phyloP scores from a whole-genome alignment of 73 alveolate species.

The Tetrahymena borealis region DNA sequence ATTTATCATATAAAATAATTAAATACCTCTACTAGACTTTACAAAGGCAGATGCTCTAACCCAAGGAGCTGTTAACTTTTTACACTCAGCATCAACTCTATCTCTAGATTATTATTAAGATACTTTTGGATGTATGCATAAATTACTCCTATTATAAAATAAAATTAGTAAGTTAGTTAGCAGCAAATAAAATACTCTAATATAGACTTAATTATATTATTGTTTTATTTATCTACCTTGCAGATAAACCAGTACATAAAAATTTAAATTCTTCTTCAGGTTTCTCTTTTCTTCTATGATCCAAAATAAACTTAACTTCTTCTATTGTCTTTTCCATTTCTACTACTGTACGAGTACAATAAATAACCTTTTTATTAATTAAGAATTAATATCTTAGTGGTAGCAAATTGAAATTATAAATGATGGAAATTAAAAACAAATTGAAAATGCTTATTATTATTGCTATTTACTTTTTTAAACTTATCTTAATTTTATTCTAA shows the following conservation, averaged over 20 bases:
- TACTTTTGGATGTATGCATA: constrained; percentile 71
- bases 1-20: not conserved
- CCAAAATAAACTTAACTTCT: constrained; percentile 59
- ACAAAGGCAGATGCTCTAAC: constrained; percentile 35
- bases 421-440: no score
- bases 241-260: constrained; percentile 26
- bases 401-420: no score
- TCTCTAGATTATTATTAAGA: constrained; percentile 48
- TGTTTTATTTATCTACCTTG: not conserved
- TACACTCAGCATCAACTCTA: constrained; percentile 69
- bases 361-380: constrained; percentile 50
- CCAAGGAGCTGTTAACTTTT: constrained; percentile 73
- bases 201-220: not conserved
- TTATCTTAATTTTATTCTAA: constrained; percentile 26
- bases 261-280: constrained; percentile 14
- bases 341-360: constrained; percentile 80
- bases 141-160: constrained; percentile 56
- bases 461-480: constrained; percentile 3
- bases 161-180: constrained; percentile 29
- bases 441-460: not conserved
- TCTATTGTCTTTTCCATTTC: constrained; percentile 81
- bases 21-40: not conserved
- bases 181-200: not conserved
- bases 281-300: constrained; percentile 51
- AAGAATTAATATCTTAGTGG: no score